Percentiles rank a stretch among this genome's conserved stretches.
Evolutionary conservation across 2,329 filamentous ascomycete genomes (phyloP).

Genomic region (Claviceps sp.): DNA sequence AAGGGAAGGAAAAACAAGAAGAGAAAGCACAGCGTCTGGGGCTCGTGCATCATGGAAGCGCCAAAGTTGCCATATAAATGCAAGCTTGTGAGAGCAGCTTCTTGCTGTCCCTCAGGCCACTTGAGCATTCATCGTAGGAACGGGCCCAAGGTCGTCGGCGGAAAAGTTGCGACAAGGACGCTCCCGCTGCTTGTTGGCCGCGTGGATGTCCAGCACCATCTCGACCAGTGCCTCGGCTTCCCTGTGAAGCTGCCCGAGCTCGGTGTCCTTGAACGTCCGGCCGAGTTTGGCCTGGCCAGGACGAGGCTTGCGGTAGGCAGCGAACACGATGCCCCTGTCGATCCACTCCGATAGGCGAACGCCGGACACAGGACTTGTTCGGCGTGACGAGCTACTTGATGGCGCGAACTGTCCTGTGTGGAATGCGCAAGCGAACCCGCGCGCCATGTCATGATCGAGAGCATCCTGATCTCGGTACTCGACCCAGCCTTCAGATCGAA

Average conservation of each 20-base stretch:
- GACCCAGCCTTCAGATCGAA: constrained; percentile 37
- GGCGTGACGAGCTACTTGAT: constrained; percentile 11
- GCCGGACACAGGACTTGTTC: constrained; percentile 14
- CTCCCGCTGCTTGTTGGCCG: constrained; percentile 22
- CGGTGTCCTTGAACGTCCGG: constrained; percentile 21
- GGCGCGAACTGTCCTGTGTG: constrained; percentile 28
- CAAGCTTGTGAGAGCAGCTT: too few relatives aligned
- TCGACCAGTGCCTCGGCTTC: constrained; percentile 41
- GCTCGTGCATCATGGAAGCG: too few relatives aligned
- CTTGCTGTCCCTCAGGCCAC: neutral
- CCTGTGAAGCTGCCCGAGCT: constrained; percentile 31
- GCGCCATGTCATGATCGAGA: constrained; percentile 30
- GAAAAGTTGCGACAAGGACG: constrained; percentile 13
- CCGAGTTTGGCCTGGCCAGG: constrained; percentile 22
- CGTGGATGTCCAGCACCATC: constrained; percentile 37
- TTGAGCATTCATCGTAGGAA: constrained; percentile 17
- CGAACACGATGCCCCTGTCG: constrained; percentile 42
- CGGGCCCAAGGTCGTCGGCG: constrained; percentile 25
- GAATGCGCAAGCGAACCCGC: constrained; percentile 41
- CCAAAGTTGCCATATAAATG: too few relatives aligned
- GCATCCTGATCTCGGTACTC: constrained; percentile 34
- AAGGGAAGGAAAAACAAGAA: neutral
- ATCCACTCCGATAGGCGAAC: constrained; percentile 15
- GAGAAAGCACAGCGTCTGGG: too few relatives aligned
- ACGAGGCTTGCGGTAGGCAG: constrained; percentile 37